Evolutionary conservation across 805 yeast genomes (phyloP).

Genomic region (Vanderwaltozyma yarrowii): DNA sequence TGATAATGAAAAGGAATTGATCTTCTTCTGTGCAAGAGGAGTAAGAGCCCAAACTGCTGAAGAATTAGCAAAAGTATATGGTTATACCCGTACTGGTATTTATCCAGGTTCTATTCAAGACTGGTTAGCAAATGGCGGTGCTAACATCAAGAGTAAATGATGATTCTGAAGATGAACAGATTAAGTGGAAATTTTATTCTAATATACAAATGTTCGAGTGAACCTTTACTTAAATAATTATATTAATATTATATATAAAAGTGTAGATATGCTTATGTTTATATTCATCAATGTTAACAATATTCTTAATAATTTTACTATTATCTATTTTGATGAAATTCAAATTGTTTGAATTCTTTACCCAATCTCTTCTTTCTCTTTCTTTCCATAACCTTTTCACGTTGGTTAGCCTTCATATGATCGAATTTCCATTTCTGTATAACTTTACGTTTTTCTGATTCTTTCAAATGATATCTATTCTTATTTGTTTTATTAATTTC

Average conservation of each 20-base stretch:
- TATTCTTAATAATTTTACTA: not conserved
- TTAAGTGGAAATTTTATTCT: not conserved
- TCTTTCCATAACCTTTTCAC: constrained; percentile 77
- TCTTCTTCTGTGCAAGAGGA: constrained; percentile 83
- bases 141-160: not conserved
- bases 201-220: not conserved
- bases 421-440: constrained; percentile 72
- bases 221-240: too few relatives aligned
- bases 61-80: constrained; percentile 68
- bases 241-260: not conserved
- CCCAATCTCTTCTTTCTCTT: constrained; percentile 80
- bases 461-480: constrained; percentile 49
- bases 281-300: not conserved
- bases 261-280: not conserved
- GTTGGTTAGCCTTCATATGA: constrained; percentile 55
- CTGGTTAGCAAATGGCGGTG: constrained; percentile 41
- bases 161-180: not conserved
- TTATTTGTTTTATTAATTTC: constrained; percentile 43
- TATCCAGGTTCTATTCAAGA: constrained; percentile 77
- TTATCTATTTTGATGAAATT: constrained; percentile 23
- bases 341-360: constrained; percentile 55
- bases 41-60: constrained; percentile 76
- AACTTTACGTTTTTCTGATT: constrained; percentile 61
- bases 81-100: constrained; percentile 65
- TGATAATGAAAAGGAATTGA: constrained; percentile 44